Conservation (phyloP, 2,329 filamentous ascomycete genomes). For the Aphanocladium album region DNA sequence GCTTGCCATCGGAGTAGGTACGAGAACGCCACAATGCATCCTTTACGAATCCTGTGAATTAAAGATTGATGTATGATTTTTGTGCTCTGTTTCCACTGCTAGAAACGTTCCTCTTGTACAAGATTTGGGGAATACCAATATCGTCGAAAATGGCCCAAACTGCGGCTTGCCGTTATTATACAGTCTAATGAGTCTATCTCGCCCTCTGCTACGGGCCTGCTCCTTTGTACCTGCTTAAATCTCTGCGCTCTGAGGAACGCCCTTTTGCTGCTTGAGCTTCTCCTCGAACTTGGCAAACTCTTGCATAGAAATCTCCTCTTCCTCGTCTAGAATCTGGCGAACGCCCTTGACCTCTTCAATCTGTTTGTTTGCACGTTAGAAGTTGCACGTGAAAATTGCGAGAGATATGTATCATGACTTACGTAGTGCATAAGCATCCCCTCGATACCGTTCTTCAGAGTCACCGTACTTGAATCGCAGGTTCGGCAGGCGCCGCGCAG, state of each 20-base stretch:
- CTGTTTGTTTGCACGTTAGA: slow-evolving; percentile 40
- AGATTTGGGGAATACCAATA: not conserved
- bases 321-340: slow-evolving; percentile 81
- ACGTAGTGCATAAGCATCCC: slow-evolving; percentile 97
- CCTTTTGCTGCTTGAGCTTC: slow-evolving; percentile 58
- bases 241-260: slow-evolving; percentile 17
- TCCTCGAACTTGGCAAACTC: slow-evolving; percentile 97
- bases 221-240: not conserved
- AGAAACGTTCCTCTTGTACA: not conserved
- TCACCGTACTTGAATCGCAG: slow-evolving; percentile 95
- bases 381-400: not conserved
- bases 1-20: too few relatives aligned
- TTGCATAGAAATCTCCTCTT: slow-evolving; percentile 79
- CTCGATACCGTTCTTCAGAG: slow-evolving; percentile 95
- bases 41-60: too few relatives aligned
- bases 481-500: slow-evolving; percentile 89
- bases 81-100: not conserved
- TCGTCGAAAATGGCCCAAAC: not conserved
- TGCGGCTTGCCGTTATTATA: not conserved
- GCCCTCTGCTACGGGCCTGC: not conserved
- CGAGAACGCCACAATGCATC: not conserved
- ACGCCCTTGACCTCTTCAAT: slow-evolving; percentile 96
- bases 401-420: slow-evolving; percentile 34
- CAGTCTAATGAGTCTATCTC: not conserved
- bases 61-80: not conserved